A percentile compares a stretch with the other conserved stretches of the same genome.
Evolutionary conservation across 1,139 yeast genomes (phyloP).

Genomic region (Sugiyamaella castrensis): DNA sequence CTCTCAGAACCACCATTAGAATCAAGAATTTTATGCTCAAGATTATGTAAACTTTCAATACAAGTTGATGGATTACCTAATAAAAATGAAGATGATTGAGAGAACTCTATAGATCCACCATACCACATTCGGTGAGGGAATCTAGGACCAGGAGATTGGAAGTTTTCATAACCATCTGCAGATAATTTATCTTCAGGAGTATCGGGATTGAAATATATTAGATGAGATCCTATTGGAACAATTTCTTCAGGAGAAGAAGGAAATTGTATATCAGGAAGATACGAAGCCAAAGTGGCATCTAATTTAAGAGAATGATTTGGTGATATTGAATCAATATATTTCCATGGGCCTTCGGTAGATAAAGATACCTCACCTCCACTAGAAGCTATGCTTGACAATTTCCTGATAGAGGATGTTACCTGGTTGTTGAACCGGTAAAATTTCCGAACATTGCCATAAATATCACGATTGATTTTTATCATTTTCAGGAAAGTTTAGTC

Average conservation of each 20-base stretch:
- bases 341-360: constrained; percentile 30
- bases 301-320: constrained; percentile 24
- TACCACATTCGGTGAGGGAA: constrained; percentile 78
- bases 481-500: too few species aligned
- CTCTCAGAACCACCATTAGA: constrained; percentile 21
- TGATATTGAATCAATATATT: constrained; percentile 24
- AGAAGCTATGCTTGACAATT: too few species aligned
- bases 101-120: constrained; percentile 57
- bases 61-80: constrained; percentile 38
- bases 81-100: constrained; percentile 34
- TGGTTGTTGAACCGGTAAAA: too few species aligned
- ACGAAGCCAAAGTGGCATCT: constrained; percentile 28
- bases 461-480: too few species aligned
- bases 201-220: constrained; percentile 59
- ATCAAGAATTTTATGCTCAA: constrained; percentile 16
- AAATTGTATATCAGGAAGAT: constrained; percentile 20
- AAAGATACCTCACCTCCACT: not conserved
- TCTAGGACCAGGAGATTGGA: constrained; percentile 61
- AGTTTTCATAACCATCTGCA: constrained; percentile 76
- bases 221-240: constrained; percentile 56
- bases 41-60: constrained; percentile 27
- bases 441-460: too few species aligned
- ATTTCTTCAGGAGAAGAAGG: constrained; percentile 9
- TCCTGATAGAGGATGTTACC: too few species aligned
- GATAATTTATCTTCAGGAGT: constrained; percentile 52